phyloP scores from a whole-genome alignment of 805 yeast genomes.

The Diddensiella santjacobensis region DNA sequence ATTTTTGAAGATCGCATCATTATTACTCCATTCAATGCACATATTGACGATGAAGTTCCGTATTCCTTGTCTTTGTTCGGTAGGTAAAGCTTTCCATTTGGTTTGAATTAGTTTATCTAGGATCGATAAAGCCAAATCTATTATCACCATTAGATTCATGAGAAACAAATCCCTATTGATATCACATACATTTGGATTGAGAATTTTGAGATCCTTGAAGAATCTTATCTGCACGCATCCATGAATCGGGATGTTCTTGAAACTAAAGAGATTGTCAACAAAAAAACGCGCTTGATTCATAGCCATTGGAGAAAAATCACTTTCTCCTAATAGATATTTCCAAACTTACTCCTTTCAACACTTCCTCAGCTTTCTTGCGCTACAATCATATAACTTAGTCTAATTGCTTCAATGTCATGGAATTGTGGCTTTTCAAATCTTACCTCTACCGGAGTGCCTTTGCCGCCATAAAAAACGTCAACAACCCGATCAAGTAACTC shows the following conservation, averaged over 20 bases:
- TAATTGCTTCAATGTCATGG: too few species aligned
- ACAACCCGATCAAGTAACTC: constrained; percentile 77
- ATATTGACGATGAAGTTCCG: constrained; percentile 90
- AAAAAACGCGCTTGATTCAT: neutral
- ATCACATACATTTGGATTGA: constrained; percentile 66
- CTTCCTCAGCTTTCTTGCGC: constrained; percentile 38
- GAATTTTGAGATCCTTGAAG: constrained; percentile 72
- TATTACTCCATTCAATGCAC: constrained; percentile 88
- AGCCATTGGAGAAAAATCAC: neutral
- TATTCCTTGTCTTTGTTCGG: constrained; percentile 85
- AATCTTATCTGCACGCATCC: constrained; percentile 91
- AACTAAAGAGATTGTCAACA: too few species aligned
- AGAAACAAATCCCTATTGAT: neutral
- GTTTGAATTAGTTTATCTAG: constrained; percentile 86
- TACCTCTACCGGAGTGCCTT: constrained; percentile 55
- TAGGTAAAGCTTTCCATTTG: constrained; percentile 90
- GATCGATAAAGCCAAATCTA: constrained; percentile 74
- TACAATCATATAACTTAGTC: constrained; percentile 11
- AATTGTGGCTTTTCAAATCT: too few species aligned
- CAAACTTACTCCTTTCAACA: constrained; percentile 32
- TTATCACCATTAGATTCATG: neutral
- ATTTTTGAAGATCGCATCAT: constrained; percentile 62
- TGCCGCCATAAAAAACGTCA: constrained; percentile 74
- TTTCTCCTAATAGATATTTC: constrained; percentile 1
- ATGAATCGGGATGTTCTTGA: constrained; percentile 91